These are phyloP conservation scores for Chrysosphaeria jannelii DNA, from an alignment of 2,329 filamentous ascomycete species.

Conservation along the genomic window DNA sequence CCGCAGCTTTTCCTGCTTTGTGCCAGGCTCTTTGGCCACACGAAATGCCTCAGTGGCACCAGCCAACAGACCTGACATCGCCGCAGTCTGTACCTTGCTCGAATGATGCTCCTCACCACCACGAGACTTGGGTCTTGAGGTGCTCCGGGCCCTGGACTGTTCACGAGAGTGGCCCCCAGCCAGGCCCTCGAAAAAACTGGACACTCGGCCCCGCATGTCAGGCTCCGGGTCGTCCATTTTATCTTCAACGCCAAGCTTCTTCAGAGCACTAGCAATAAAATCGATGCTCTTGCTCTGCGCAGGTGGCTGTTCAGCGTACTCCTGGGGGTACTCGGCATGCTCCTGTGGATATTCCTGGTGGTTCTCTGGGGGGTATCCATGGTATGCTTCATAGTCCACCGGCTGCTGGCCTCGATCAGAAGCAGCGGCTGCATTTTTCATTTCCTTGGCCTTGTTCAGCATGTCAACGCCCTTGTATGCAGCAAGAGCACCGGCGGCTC, in stretches of 20 bases:
- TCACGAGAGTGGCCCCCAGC: constrained; percentile 8
- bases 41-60: constrained; percentile 82
- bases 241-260: constrained; percentile 18
- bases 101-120: constrained; percentile 14
- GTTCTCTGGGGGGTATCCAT: too few species aligned
- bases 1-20: constrained; percentile 67
- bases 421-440: constrained; percentile 20
- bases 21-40: constrained; percentile 61
- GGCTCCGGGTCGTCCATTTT: constrained; percentile 10
- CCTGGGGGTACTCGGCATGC: constrained; percentile 28
- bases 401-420: constrained; percentile 22
- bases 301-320: constrained; percentile 23
- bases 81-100: constrained; percentile 51
- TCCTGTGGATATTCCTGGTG: too few species aligned
- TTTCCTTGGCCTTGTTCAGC: constrained; percentile 26
- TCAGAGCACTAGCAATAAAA: constrained; percentile 30
- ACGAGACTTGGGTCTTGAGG: constrained; percentile 7
- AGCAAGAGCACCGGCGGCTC: constrained; percentile 30
- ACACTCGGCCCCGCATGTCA: constrained; percentile 17
- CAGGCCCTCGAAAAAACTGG: too few species aligned
- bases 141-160: not conserved
- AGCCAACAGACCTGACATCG: constrained; percentile 69
- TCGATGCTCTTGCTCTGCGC: constrained; percentile 30
- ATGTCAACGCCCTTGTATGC: constrained; percentile 31
- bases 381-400: constrained; percentile 20